These are phyloP conservation scores for Xylariaceae sp. DNA, from an alignment of 2,329 filamentous ascomycete species.

Conservation along the genomic window DNA sequence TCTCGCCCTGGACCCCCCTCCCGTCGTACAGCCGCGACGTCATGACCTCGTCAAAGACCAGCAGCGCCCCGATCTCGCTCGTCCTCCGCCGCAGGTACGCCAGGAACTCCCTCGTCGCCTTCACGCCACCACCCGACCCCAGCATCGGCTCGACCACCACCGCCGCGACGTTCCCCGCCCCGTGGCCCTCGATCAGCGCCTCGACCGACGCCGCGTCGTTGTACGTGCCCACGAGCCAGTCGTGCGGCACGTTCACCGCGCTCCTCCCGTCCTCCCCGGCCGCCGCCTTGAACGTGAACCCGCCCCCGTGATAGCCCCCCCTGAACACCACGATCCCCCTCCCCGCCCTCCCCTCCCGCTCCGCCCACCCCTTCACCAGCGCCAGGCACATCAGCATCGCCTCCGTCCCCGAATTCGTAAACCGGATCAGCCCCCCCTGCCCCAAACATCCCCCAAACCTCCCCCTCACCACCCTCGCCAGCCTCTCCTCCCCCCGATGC, in stretches of 20 bases:
- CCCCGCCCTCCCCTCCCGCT: slow-evolving; percentile 1
- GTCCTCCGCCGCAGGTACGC: slow-evolving; percentile 44
- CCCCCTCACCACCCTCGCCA: slow-evolving; percentile 6
- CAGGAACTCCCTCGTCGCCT: slow-evolving; percentile 48
- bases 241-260: slow-evolving; percentile 31
- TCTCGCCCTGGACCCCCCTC: slow-evolving; percentile 39
- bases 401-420: slow-evolving; percentile 17
- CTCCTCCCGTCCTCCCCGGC: slow-evolving; percentile 50
- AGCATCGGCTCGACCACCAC: slow-evolving; percentile 66
- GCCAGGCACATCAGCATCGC: slow-evolving; percentile 12
- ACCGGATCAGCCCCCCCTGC: slow-evolving; percentile 4
- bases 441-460: slow-evolving; percentile 6
- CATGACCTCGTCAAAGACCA: slow-evolving; percentile 71
- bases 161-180: slow-evolving; percentile 44
- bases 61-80: slow-evolving; percentile 44
- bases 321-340: slow-evolving; percentile 12
- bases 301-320: slow-evolving; percentile 5
- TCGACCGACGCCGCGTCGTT: slow-evolving; percentile 51
- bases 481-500: slow-evolving; percentile 10
- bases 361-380: slow-evolving; percentile 12
- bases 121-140: slow-evolving; percentile 55
- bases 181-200: slow-evolving; percentile 31
- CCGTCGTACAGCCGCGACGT: slow-evolving; percentile 53
- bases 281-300: slow-evolving; percentile 25
- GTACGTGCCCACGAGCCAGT: slow-evolving; percentile 58